Conservation (phyloP, 2,329 filamentous ascomycete genomes). For the Penicillium sp. region DNA sequence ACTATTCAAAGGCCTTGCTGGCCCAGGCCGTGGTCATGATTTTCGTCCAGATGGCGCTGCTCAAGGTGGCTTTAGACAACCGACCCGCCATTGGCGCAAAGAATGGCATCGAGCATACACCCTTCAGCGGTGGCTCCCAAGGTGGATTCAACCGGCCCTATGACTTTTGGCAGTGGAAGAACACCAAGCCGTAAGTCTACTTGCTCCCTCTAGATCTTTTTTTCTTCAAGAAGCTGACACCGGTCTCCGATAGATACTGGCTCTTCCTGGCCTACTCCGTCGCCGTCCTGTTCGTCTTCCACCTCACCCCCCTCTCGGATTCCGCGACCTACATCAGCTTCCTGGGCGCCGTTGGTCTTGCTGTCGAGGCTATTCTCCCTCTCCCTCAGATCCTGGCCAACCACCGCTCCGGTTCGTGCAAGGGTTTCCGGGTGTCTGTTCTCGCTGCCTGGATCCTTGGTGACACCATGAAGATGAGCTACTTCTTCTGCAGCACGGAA, state of each 20-base stretch:
- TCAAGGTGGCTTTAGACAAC: constrained; percentile 65
- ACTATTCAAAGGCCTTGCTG: constrained; percentile 62
- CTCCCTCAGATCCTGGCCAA: constrained; percentile 54
- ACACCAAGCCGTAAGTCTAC: constrained; percentile 52
- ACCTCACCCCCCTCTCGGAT: constrained; percentile 54
- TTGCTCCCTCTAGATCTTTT: neutral
- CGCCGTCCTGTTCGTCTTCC: constrained; percentile 53
- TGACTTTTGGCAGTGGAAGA: constrained; percentile 67
- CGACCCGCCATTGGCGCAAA: constrained; percentile 50
- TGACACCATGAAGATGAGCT: constrained; percentile 56
- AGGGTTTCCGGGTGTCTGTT: constrained; percentile 54
- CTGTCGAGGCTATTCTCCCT: constrained; percentile 53
- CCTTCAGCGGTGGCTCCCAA: constrained; percentile 42
- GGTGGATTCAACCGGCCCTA: constrained; percentile 55
- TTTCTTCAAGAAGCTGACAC: constrained; percentile 12
- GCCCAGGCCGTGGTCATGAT: constrained; percentile 65
- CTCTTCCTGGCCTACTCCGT: constrained; percentile 60
- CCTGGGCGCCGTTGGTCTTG: constrained; percentile 51
- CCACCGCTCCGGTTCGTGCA: constrained; percentile 52
- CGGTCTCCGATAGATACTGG: constrained; percentile 54
- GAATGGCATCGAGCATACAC: constrained; percentile 46
- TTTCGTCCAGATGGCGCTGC: constrained; percentile 58
- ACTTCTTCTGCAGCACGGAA: constrained; percentile 51
- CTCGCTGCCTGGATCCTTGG: constrained; percentile 53
- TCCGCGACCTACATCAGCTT: constrained; percentile 49